Evolutionary conservation across 225 moss, liverwort and hornwort genomes (phyloP), one percentile per base, ranked within the genome.

Genomic region (Lunularia cruciata): DNA sequence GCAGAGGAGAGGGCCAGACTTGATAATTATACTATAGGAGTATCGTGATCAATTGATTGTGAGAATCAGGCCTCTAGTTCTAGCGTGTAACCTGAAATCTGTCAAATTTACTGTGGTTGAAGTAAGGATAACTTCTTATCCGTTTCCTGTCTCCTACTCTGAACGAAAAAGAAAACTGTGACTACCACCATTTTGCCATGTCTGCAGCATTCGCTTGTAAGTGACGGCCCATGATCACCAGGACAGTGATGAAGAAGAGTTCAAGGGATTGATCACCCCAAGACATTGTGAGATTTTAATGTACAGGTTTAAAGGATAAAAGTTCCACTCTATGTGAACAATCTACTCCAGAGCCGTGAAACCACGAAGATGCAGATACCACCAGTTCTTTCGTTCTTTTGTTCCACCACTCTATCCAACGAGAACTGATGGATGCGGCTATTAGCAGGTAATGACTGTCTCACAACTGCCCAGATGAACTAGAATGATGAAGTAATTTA

Each of bases 261-360:
- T 27, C 26, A 64, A 59, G 46, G 26, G 30, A 43, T 64, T 64
- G 46, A 46, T 42, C 14, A 46, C 45, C 63, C 63, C 30, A 30
- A 18, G 45, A 31, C 30, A 64, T 28, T 27, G 63, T 27, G 46
- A 26, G 23, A 45, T 46, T 16, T 27, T 64, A 30, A 64, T 64
- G 61, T 61, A 64, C 63, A 64, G 30, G 39, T 46, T 30, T 64
- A 31, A 43, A 25, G 63, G 19, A 46, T 64, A 27, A 63, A 46
- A 30, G 3, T 35, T 37, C 42, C 46, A 26, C 32, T 32, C 57
- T 57, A 34, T 57, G 32, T 18, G 33, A 57, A 16, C 7, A 27
- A 27, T 43, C 63, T 64, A 45, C 45, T 46, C 10, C 30, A 45
- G 42, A 64, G 8, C 35, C 22, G 26, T 12, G 62, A 39, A 40